phyloP scores from a whole-genome alignment of 805 yeast genomes.

The Pichia pseudocactophila region DNA sequence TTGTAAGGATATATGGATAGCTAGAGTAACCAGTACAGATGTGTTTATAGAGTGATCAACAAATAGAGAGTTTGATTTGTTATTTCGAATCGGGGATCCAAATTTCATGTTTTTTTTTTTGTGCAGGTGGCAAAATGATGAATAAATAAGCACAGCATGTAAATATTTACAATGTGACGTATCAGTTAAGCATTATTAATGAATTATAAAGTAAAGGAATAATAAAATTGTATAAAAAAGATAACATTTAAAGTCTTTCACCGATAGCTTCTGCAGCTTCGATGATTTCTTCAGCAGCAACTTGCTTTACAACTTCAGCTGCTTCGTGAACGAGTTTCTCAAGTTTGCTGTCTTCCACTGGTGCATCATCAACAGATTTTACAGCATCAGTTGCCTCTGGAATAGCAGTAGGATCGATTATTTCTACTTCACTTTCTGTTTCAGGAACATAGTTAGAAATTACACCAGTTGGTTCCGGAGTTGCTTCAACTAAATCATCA shows the following conservation, averaged over 20 bases:
- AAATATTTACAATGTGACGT: neutral
- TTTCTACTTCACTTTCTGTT: constrained; percentile 2
- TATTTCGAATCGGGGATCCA: no score
- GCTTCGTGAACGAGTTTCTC: constrained; percentile 3
- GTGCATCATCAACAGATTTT: neutral
- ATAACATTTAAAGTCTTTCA: constrained; percentile 1
- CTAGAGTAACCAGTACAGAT: no score
- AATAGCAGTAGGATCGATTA: neutral
- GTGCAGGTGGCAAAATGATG: no score
- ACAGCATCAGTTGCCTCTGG: constrained; percentile 1
- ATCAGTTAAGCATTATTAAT: neutral
- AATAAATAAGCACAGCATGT: no score
- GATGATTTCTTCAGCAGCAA: constrained; percentile 5
- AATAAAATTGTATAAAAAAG: neutral
- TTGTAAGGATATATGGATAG: no score
- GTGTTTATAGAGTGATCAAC: no score
- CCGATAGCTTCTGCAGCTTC: constrained; percentile 12
- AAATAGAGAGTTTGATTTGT: no score
- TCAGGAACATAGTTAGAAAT: neutral
- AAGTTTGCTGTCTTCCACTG: neutral
- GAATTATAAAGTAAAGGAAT: neutral
- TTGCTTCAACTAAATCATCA: constrained; percentile 7
- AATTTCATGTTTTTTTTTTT: no score
- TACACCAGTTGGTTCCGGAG: neutral
- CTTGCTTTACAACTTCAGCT: constrained; percentile 2